Percentiles rank a stretch among this genome's conserved stretches.
Evolutionary conservation across 768 basidiomycete genomes (phyloP).

Genomic region (Dictyophora rubrovolvata): DNA sequence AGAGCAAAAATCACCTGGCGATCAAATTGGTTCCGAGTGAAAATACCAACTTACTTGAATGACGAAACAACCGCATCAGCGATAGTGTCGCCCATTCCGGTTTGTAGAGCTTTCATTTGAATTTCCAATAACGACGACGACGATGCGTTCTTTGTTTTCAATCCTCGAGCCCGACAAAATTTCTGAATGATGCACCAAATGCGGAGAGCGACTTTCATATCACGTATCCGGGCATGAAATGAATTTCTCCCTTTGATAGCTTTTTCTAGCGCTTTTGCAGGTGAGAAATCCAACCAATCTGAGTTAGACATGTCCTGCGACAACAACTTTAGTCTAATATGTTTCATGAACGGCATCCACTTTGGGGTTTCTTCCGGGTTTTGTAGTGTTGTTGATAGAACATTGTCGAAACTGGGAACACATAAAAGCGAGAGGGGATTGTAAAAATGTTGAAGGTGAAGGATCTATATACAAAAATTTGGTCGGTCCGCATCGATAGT

Average conservation of each 20-base stretch:
- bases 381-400: not conserved
- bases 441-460: constrained; percentile 60
- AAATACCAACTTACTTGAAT: too few species aligned
- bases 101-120: not conserved
- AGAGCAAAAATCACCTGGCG: not conserved
- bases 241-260: not conserved
- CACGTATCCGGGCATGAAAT: not conserved
- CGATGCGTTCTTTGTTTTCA: not conserved
- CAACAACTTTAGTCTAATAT: not conserved
- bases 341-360: constrained; percentile 5
- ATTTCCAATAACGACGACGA: not conserved
- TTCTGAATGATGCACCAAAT: not conserved
- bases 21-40: too few species aligned
- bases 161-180: not conserved
- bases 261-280: not conserved
- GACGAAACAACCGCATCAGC: not conserved
- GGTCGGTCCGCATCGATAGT: not conserved
- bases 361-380: not conserved
- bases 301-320: not conserved
- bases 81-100: not conserved
- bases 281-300: not conserved
- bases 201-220: not conserved
- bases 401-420: not conserved
- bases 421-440: constrained; percentile 44
- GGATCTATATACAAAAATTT: constrained; percentile 32